Base-by-base conservation (phyloP, 1,284 basidiomycete species). In the Rhodotorula sp. region DNA sequence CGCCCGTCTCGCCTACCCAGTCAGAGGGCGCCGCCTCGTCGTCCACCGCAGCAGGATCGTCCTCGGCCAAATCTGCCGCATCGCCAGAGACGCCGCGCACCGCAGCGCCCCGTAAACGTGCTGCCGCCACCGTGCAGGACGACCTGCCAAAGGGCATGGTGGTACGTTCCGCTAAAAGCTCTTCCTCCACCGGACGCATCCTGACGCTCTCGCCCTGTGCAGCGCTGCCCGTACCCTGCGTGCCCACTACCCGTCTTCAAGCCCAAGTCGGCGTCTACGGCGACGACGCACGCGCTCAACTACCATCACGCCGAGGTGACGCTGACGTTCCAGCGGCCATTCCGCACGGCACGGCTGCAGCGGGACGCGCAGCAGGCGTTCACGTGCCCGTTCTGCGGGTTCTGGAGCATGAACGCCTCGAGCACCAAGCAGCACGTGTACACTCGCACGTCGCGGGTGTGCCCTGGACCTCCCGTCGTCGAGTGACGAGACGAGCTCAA, bases 191-290 rank as follows among this genome's bases (percentile, higher is more conserved):
- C 5, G 34, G 34, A 34, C 34, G 34, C 34, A 12, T 3, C 10
- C 46, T 53, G 9, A 52, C 49, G 41, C 14, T 12, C 34, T 9
- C 10, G 9, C 17, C 34, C 1, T 19, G 16, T 34, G 23, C 60
- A 61, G 60, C 60, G 27, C 7, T 61, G 60, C 49, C 9, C 10
- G 2, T 19, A 17, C 16, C 34, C 34, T 5, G 10, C 34, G 23
- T 61, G 60, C 41, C 60, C 60, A 12, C 19, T 23, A 13, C 60
- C 60, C 10, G 19, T 53, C 41, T 61, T 44, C 27, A n/a, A 50
- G 34, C 8, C 23, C 1, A 52, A 16, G 8, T 21, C 41, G 7
- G 19, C 49, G 3, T 42, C 49, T 10, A 44, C 60, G 3, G 21
- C 27, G 34, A 14, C 27, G 21, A 25, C 34, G 17, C 60, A 61